Conservation (phyloP, 164 flowering plant genomes). For the Macadamia tetraphylla region DNA sequence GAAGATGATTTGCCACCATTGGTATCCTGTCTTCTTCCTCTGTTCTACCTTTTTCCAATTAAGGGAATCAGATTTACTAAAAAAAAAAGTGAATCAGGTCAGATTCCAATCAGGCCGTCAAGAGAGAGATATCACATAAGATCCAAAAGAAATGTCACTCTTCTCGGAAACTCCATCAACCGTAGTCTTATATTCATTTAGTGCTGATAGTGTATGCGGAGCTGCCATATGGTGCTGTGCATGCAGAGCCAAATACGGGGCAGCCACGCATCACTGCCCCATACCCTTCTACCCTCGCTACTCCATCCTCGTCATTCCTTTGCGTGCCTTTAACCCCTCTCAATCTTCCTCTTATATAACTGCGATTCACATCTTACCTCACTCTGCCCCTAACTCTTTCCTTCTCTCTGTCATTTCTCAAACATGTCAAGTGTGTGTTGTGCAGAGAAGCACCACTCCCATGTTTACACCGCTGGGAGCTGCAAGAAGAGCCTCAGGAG, state of each 20-base stretch:
- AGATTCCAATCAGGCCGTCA: too few relatives aligned
- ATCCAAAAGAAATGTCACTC: too few relatives aligned
- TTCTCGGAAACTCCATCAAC: too few relatives aligned
- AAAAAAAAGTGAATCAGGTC: too few relatives aligned
- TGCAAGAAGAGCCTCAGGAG: slow-evolving; percentile 26
- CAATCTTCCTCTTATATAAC: slow-evolving; percentile 6
- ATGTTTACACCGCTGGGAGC: slow-evolving; percentile 4
- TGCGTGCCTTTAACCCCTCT: slow-evolving; percentile 8
- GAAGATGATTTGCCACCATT: too few relatives aligned
- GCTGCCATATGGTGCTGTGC: slow-evolving; percentile 47
- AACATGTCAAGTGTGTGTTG: slow-evolving; percentile 50
- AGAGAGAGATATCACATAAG: too few relatives aligned
- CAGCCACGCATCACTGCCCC: slow-evolving; percentile 52
- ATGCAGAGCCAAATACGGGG: slow-evolving; percentile 42
- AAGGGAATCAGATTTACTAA: too few relatives aligned
- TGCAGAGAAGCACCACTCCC: slow-evolving; percentile 33
- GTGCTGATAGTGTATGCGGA: neutral
- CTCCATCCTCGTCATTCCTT: slow-evolving; percentile 27
- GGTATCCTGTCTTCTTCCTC: too few relatives aligned
- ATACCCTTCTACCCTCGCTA: slow-evolving; percentile 28
- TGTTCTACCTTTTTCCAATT: too few relatives aligned
- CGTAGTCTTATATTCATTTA: too few relatives aligned
- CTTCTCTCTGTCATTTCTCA: neutral
- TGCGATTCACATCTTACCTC: too few relatives aligned
- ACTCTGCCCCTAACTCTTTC: too few relatives aligned